Base-by-base conservation (phyloP, 106 monocot genomes). In the Apostasia shenzhenica region DNA sequence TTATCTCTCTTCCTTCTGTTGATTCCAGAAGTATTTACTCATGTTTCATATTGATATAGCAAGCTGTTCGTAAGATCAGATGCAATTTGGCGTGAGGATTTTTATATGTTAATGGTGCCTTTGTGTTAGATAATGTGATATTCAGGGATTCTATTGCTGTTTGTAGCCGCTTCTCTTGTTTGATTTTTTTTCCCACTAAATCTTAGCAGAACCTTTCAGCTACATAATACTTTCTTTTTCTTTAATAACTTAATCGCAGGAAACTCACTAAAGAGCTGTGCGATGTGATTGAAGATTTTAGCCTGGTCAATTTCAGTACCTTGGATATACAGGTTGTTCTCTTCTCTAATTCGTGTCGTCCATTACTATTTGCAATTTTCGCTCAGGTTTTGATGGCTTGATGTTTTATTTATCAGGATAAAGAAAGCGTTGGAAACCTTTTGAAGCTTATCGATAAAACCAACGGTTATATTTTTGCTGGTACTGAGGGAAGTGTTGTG, bases 371-470 rank as follows among this genome's bases (percentile, higher is more conserved):
- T 63, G 57, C 70, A n/a, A 55, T 62, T 41, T 56, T 57, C 1
- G 2, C 6, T 48, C 45, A 2, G 11, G 44, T 11, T 14, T 14
- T n/a, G 14, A 0, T 8, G 3, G 7, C 57, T 59, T 41, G 10
- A 10, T n/a, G 45, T 41, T 8, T 45, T 67, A n/a, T 42, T 50
- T 75, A 74, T 69, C 77, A 97, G 91, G 95, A 97, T 76, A 89
- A 84, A 72, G 95, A 89, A 77, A 97, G 95, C 74, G 95, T 97
- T 70, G 92, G 89, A 55, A 97, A 92, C 79, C 91, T 97, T 64
- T 80, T 97, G 75, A 97, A 97, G 60, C 62, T 92, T 74, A 92
- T 97, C 67, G 95, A 97, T 75, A 97, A 97, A 71, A 89, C 82
- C 80, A 95, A 97, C 71, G 95, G 92, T 43, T 97, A 92, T 63